These are phyloP conservation scores for Wickerhamiella brachini DNA, from an alignment of 805 yeast species.

Conservation along the genomic window DNA sequence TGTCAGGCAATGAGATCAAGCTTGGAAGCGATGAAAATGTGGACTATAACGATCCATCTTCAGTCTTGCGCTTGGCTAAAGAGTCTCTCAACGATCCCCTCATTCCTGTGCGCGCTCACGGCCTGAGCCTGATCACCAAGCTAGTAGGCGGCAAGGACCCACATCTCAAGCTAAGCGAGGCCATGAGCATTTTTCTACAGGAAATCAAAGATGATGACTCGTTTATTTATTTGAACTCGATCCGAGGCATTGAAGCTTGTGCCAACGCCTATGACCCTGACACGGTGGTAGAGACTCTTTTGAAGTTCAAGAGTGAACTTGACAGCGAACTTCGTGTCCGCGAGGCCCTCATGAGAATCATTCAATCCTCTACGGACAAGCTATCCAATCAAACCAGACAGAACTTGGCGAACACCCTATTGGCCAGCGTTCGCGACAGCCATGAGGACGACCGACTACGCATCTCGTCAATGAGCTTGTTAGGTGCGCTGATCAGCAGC, in stretches of 20 bases:
- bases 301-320: slow-evolving; percentile 25
- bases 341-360: slow-evolving; percentile 55
- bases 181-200: slow-evolving; percentile 43
- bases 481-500: slow-evolving; percentile 55
- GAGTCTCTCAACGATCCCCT: slow-evolving; percentile 59
- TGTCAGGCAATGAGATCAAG: slow-evolving; percentile 2
- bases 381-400: slow-evolving; percentile 28
- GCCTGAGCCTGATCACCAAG: slow-evolving; percentile 49
- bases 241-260: slow-evolving; percentile 59
- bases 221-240: slow-evolving; percentile 69
- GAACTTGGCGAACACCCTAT: not conserved
- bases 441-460: slow-evolving; percentile 45
- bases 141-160: slow-evolving; percentile 38
- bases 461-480: slow-evolving; percentile 74
- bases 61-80: slow-evolving; percentile 44
- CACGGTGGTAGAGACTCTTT: slow-evolving; percentile 29
- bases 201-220: slow-evolving; percentile 74
- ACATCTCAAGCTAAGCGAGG: slow-evolving; percentile 38
- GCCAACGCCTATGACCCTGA: slow-evolving; percentile 31
- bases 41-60: slow-evolving; percentile 6
- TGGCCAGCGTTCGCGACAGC: slow-evolving; percentile 7
- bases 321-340: slow-evolving; percentile 72
- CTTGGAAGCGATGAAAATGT: slow-evolving; percentile 12
- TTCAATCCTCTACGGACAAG: slow-evolving; percentile 36
- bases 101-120: slow-evolving; percentile 79